Conservation (phyloP, 1,284 basidiomycete species). For the Trametes versicolor region DNA sequence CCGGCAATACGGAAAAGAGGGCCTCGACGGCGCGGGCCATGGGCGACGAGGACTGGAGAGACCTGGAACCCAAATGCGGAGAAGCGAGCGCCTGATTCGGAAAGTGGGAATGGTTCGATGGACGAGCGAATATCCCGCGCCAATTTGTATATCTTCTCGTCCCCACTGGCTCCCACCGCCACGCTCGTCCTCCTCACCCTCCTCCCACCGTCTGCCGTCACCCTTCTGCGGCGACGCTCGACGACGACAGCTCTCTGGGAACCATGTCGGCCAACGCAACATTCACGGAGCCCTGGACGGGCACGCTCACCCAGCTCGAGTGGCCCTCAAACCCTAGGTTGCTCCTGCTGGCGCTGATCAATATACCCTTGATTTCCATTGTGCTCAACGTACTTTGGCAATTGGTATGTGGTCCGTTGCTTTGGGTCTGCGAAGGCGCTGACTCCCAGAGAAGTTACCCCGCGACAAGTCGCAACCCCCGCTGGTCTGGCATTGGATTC, state of each 20-base stretch:
- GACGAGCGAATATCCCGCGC: slow-evolving; percentile 20
- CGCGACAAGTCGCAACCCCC: slow-evolving; percentile 71
- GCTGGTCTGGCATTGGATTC: slow-evolving; percentile 82
- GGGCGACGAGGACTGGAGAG: slow-evolving; percentile 28
- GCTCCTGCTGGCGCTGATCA: slow-evolving; percentile 46
- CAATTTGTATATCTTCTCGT: slow-evolving; percentile 31
- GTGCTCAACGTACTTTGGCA: slow-evolving; percentile 70
- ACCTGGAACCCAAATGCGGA: slow-evolving; percentile 34
- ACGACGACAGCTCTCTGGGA: slow-evolving; percentile 16
- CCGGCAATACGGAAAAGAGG: neutral
- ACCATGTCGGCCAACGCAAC: slow-evolving; percentile 53
- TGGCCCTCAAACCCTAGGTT: slow-evolving; percentile 41
- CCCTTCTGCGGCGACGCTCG: slow-evolving; percentile 12
- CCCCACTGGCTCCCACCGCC: slow-evolving; percentile 29
- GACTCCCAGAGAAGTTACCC: slow-evolving; percentile 48
- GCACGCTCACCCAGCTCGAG: slow-evolving; percentile 48
- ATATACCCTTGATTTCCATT: slow-evolving; percentile 57
- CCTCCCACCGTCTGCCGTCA: slow-evolving; percentile 9
- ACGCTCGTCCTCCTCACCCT: slow-evolving; percentile 15
- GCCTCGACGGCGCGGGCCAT: neutral
- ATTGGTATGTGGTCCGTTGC: slow-evolving; percentile 53
- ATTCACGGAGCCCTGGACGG: slow-evolving; percentile 55
- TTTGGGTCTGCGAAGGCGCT: neutral
- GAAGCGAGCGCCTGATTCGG: slow-evolving; percentile 29
- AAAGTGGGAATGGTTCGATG: slow-evolving; percentile 37